phyloP scores from a whole-genome alignment of 2,329 filamentous ascomycete genomes.

The Colletotrichum viniferum region DNA sequence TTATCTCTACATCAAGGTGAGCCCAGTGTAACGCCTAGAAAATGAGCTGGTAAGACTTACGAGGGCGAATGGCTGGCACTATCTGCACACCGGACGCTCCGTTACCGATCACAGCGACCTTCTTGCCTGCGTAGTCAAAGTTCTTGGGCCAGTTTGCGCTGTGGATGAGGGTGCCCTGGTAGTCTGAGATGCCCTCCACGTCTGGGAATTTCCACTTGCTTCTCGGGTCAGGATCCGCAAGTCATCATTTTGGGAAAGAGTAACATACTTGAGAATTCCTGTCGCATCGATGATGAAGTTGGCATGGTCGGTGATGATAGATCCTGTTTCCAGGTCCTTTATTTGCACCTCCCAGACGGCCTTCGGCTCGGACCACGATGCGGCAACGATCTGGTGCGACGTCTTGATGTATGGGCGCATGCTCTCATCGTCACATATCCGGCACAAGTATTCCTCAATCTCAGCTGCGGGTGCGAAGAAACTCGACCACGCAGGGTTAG shows the following conservation, averaged over 20 bases:
- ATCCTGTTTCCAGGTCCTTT: slow-evolving; percentile 39
- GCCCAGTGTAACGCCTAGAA: not conserved
- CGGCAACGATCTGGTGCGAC: slow-evolving; percentile 43
- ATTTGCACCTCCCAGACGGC: slow-evolving; percentile 48
- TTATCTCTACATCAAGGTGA: slow-evolving; percentile 35
- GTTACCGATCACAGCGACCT: slow-evolving; percentile 61
- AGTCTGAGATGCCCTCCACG: slow-evolving; percentile 48
- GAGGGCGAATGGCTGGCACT: slow-evolving; percentile 51
- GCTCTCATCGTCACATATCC: slow-evolving; percentile 50
- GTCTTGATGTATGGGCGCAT: slow-evolving; percentile 49
- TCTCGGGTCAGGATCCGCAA: slow-evolving; percentile 14
- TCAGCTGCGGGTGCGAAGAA: slow-evolving; percentile 61
- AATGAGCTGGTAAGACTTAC: slow-evolving; percentile 29
- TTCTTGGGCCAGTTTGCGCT: slow-evolving; percentile 57
- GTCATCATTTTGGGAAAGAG: not conserved
- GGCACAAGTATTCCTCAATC: slow-evolving; percentile 58
- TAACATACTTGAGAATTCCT: slow-evolving; percentile 56
- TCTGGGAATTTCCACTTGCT: slow-evolving; percentile 60
- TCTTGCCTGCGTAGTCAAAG: slow-evolving; percentile 54
- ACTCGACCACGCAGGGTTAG: slow-evolving; percentile 62
- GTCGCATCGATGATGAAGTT: slow-evolving; percentile 55
- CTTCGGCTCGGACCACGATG: slow-evolving; percentile 48
- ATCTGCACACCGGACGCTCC: slow-evolving; percentile 60
- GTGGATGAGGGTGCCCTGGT: slow-evolving; percentile 55
- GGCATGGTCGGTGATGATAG: slow-evolving; percentile 47